Conservation (phyloP, 495 filamentous ascomycete genomes). For the Aspergillus heteromorphus region DNA sequence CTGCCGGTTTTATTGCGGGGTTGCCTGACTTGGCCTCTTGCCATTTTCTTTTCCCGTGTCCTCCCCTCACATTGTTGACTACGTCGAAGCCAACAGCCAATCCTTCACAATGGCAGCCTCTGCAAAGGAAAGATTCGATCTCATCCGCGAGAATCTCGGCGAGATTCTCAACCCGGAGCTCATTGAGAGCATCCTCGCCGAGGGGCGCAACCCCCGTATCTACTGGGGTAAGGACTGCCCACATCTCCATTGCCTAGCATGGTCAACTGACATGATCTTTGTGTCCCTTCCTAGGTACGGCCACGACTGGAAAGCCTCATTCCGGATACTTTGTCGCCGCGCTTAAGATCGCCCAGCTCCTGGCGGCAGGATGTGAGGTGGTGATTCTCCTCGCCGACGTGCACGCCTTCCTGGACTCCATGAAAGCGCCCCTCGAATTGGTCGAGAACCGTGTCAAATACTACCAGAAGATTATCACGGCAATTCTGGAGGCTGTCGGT, state of each 20-base stretch:
- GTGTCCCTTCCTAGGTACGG: too few species aligned
- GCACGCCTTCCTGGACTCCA: constrained; percentile 45
- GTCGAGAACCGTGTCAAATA: constrained; percentile 71
- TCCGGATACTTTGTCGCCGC: constrained; percentile 70
- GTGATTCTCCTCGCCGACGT: constrained; percentile 75
- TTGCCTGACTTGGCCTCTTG: too few species aligned
- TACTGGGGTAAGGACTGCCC: constrained; percentile 66
- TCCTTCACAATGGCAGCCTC: too few species aligned
- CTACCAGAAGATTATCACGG: constrained; percentile 62
- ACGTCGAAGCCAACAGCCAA: too few species aligned
- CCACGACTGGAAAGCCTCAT: constrained; percentile 76
- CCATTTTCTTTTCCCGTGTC: too few species aligned
- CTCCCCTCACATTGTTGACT: too few species aligned
- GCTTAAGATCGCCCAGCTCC: constrained; percentile 83
- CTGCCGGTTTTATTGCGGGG: too few species aligned
- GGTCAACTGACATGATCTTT: too few species aligned
- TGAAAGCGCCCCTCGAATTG: constrained; percentile 62
- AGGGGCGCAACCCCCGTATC: constrained; percentile 65
- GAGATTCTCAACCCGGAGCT: constrained; percentile 86
- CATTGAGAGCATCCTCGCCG: constrained; percentile 65
- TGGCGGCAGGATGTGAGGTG: constrained; percentile 77
- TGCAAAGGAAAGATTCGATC: too few species aligned
- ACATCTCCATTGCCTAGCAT: constrained; percentile 5
- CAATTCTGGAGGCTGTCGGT: constrained; percentile 62
- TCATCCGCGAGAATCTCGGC: constrained; percentile 76